Conservation (phyloP, 2,329 filamentous ascomycete genomes). For the Cladosporium austrohemisphaericum region DNA sequence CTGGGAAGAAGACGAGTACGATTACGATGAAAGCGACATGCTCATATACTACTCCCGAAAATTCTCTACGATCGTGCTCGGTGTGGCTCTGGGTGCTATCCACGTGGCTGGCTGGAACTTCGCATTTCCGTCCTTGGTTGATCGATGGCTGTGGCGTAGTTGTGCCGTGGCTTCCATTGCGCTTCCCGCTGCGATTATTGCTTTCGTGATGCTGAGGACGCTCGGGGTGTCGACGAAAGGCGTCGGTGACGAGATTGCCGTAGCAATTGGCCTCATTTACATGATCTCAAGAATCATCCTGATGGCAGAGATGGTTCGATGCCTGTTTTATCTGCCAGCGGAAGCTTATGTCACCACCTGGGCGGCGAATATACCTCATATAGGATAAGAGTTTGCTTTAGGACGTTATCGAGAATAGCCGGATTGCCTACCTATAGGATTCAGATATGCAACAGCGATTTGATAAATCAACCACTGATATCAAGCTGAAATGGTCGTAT, state of each 20-base stretch:
- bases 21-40: no score
- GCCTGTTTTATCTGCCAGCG: slow-evolving; percentile 3
- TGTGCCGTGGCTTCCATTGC: slow-evolving; percentile 12
- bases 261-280: no score
- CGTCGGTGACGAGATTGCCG: neutral
- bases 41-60: neutral
- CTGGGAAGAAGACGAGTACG: no score
- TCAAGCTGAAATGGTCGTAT: no score
- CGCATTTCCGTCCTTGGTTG: slow-evolving; percentile 16
- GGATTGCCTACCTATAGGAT: no score
- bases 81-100: slow-evolving; percentile 14
- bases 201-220: neutral
- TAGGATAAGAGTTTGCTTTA: slow-evolving; percentile 2
- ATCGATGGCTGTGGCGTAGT: slow-evolving; percentile 17
- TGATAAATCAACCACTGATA: no score
- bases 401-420: no score
- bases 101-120: slow-evolving; percentile 19
- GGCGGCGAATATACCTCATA: slow-evolving; percentile 9
- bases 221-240: neutral
- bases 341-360: slow-evolving; percentile 6
- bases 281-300: neutral
- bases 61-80: neutral
- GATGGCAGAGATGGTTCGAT: slow-evolving; percentile 8
- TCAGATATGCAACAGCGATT: no score
- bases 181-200: neutral